A percentile compares a stretch with the other conserved stretches of the same genome.
phyloP scores from a whole-genome alignment of 257 asterid genomes.

The Scutellaria baicalensis region DNA sequence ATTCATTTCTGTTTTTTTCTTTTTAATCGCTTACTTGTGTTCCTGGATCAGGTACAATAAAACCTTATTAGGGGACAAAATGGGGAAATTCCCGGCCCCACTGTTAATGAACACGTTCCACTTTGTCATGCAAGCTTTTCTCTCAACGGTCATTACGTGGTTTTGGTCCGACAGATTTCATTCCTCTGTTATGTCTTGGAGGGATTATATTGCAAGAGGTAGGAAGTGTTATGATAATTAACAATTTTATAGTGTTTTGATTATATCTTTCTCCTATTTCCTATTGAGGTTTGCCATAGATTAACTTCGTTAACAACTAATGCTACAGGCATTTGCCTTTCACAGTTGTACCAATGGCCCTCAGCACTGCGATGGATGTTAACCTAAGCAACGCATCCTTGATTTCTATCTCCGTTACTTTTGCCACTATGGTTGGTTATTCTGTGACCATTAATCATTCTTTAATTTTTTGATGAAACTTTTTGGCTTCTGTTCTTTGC shows the following conservation, averaged over 20 bases:
- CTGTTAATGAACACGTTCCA: slow-evolving; percentile 88
- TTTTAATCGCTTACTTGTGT: not conserved
- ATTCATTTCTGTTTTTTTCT: not conserved
- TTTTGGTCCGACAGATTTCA: slow-evolving; percentile 72
- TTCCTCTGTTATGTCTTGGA: slow-evolving; percentile 76
- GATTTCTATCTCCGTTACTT: slow-evolving; percentile 91
- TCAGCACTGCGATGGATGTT: slow-evolving; percentile 92
- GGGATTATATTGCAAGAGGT: slow-evolving; percentile 52
- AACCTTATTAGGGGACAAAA: slow-evolving; percentile 78
- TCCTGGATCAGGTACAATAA: slow-evolving; percentile 67
- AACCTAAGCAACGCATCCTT: slow-evolving; percentile 94
- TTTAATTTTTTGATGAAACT: not conserved
- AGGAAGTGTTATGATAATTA: not conserved
- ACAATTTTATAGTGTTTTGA: not conserved
- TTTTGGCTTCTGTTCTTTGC: not conserved
- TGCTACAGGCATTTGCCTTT: slow-evolving; percentile 86
- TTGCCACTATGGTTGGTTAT: slow-evolving; percentile 88
- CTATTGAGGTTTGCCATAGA: slow-evolving; percentile 18
- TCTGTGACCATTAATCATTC: not conserved
- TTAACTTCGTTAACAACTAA: slow-evolving; percentile 74
- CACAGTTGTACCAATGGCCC: slow-evolving; percentile 97
- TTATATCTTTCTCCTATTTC: not conserved
- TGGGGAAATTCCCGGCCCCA: slow-evolving; percentile 96
- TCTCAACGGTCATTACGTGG: slow-evolving; percentile 73
- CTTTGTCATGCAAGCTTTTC: slow-evolving; percentile 84